Evolutionary conservation across 2,329 filamentous ascomycete genomes (phyloP).

Genomic region (Penicillium sp.): DNA sequence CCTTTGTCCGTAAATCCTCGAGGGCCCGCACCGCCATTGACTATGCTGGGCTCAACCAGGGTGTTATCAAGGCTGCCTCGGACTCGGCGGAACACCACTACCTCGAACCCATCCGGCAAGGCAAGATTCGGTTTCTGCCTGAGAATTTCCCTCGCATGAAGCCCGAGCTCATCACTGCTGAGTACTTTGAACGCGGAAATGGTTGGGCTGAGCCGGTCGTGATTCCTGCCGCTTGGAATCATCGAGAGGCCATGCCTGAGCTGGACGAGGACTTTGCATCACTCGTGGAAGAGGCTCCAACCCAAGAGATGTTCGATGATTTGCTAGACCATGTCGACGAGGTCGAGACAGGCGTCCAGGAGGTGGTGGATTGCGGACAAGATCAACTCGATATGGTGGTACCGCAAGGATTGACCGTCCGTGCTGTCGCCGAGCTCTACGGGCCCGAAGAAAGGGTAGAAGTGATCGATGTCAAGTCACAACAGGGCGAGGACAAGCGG

Average conservation of each 20-base stretch:
- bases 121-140: slow-evolving; percentile 54
- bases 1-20: slow-evolving; percentile 61
- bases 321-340: slow-evolving; percentile 29
- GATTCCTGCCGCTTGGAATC: slow-evolving; percentile 58
- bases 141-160: slow-evolving; percentile 60
- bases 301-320: slow-evolving; percentile 38
- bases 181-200: slow-evolving; percentile 57
- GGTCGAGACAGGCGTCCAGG: slow-evolving; percentile 26
- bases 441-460: slow-evolving; percentile 58
- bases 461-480: slow-evolving; percentile 65
- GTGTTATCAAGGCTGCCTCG: slow-evolving; percentile 58
- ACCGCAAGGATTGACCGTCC: slow-evolving; percentile 57
- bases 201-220: slow-evolving; percentile 63
- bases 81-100: slow-evolving; percentile 63
- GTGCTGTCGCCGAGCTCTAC: slow-evolving; percentile 58
- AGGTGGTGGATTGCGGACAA: slow-evolving; percentile 55
- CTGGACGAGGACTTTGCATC: slow-evolving; percentile 21
- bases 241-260: slow-evolving; percentile 40
- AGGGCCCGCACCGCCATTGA: slow-evolving; percentile 61
- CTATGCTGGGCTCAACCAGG: slow-evolving; percentile 62
- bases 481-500: slow-evolving; percentile 58
- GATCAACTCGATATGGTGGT: slow-evolving; percentile 65
- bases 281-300: slow-evolving; percentile 31
- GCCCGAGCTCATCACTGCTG: slow-evolving; percentile 57
- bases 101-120: slow-evolving; percentile 61